phyloP scores from a whole-genome alignment of 306 rosid species.

The Neltuma alba region DNA sequence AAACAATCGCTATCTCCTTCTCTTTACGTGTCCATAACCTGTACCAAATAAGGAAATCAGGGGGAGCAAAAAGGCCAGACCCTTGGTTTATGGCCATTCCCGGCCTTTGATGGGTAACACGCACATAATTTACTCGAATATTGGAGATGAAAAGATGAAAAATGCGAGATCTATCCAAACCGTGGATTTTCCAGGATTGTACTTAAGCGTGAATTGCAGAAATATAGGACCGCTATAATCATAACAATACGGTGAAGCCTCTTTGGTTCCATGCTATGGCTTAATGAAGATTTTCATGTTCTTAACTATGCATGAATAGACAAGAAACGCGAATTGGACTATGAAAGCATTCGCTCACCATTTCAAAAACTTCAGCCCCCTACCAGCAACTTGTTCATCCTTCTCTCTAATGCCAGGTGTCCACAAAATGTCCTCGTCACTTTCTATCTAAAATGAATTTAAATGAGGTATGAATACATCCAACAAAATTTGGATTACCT shows the following conservation, averaged over 20 bases:
- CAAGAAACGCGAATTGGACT: not conserved
- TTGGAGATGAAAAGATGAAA: not conserved
- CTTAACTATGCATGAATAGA: slow-evolving; percentile 2
- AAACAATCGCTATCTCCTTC: slow-evolving; percentile 83
- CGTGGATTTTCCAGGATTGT: not conserved
- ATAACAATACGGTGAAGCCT: not conserved
- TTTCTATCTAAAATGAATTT: slow-evolving; percentile 63
- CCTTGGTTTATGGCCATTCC: slow-evolving; percentile 17
- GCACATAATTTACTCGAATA: not conserved
- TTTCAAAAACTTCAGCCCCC: slow-evolving; percentile 80
- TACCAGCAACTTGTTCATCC: slow-evolving; percentile 71
- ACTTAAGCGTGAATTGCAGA: slow-evolving; percentile 3
- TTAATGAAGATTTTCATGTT: not conserved
- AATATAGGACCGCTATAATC: slow-evolving; percentile 13
- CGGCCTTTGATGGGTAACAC: not conserved
- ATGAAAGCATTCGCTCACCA: slow-evolving; percentile 56
- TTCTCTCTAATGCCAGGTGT: slow-evolving; percentile 74
- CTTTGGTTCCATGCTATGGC: slow-evolving; percentile 6
- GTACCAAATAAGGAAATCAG: slow-evolving; percentile 26
- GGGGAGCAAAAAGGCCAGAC: not conserved
- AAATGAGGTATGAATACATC: slow-evolving; percentile 25
- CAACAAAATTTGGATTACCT: slow-evolving; percentile 29
- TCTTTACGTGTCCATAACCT: slow-evolving; percentile 98
- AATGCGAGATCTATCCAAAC: slow-evolving; percentile 3
- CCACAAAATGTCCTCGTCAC: slow-evolving; percentile 79